Evolutionary conservation across 345 rosid species (phyloP).

Genomic region (Viola odorata): DNA sequence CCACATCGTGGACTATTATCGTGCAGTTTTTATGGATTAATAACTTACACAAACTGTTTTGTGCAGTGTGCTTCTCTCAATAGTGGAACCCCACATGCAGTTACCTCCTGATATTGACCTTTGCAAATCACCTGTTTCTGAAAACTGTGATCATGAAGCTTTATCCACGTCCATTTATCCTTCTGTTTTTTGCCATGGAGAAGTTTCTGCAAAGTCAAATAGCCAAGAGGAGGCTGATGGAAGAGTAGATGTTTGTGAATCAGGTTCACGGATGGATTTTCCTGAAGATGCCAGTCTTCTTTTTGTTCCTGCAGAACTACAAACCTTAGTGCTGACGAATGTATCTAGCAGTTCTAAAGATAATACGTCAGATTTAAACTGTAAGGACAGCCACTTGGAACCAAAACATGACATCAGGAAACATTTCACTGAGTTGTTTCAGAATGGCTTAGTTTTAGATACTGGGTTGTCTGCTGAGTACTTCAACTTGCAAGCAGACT

Average conservation of each 20-base stretch:
- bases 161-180: constrained; percentile 19
- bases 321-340: constrained; percentile 35
- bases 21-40: neutral
- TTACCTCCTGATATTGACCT: constrained; percentile 74
- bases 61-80: constrained; percentile 74
- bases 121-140: constrained; percentile 43
- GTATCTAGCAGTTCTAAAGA: constrained; percentile 28
- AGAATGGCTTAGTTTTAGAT: constrained; percentile 46
- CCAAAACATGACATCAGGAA: constrained; percentile 28
- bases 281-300: constrained; percentile 49
- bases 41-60: constrained; percentile 18
- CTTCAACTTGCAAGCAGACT: constrained; percentile 64
- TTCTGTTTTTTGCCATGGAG: constrained; percentile 23
- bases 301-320: constrained; percentile 64
- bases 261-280: constrained; percentile 40
- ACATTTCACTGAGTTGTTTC: constrained; percentile 24
- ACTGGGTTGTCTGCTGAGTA: constrained; percentile 46
- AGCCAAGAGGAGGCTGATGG: constrained; percentile 45
- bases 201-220: constrained; percentile 31
- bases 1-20: too few species aligned
- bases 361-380: constrained; percentile 21
- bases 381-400: constrained; percentile 32
- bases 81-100: constrained; percentile 67
- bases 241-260: constrained; percentile 44
- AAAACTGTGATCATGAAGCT: constrained; percentile 35